Base-by-base conservation (phyloP, 2,329 filamentous ascomycete genomes). In the Claviceps fusiformis region DNA sequence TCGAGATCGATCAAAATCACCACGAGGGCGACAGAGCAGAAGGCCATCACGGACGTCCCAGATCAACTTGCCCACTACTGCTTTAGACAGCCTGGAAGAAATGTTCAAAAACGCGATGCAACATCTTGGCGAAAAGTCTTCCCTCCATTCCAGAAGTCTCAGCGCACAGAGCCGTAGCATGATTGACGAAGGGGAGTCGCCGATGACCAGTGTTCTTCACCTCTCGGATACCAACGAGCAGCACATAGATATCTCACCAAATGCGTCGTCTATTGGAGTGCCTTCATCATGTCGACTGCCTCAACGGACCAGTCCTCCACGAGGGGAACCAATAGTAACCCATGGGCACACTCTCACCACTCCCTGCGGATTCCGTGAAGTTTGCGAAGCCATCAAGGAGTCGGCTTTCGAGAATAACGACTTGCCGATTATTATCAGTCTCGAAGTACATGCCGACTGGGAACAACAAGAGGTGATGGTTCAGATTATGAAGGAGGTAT, bases 391-490 rank as follows among this genome's bases (percentile, higher is more conserved):
- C 0, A 87, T 97, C 58, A 77, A 80, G 44, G 82, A 95, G 55
- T 82, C 83, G 57, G 91, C 89, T 0, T 97, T 97, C 63, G 73
- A 81, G 33, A 79, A 74, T 7, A 91, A 81, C 57, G 80, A 87
- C 53, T 74, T 95, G 24, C 93, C 93, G 0, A 74, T 98, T 44
- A 95, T 97, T 56, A 82, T 97, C 60, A 95, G 90, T 67, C 77
- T 97, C 6, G 93, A 98, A 69, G 88, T 97, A 0, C 92, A 97
- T 68, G 86, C 89, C 15, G 81, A 85, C 58, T 73, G 78, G 1
- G 82, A 87, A 54, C 92, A 97, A 68, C 93, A 98, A 68, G 83
- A 89, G 59, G 79, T 87, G 52, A 96, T 97, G 88, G 91, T 95
- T 11, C 80, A 87, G 55, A 95, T 97, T 59, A 96, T 98, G 86